Base-by-base conservation (phyloP, 1,284 basidiomycete genomes). In the Boletus smithii region DNA sequence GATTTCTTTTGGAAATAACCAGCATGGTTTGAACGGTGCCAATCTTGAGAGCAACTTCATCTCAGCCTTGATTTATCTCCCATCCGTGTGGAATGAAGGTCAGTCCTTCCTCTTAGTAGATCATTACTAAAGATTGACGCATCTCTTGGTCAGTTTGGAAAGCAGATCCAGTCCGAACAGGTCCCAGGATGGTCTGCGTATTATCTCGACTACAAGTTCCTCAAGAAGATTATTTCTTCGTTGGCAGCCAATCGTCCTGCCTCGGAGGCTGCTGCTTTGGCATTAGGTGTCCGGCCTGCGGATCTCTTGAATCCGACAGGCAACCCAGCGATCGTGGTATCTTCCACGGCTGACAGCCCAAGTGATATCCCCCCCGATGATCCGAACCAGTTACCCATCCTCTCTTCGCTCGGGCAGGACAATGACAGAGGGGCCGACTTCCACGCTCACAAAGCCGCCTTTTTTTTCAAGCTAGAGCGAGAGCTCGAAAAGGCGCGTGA, bases 211-310 rank as follows among this genome's bases (percentile, higher is more conserved):
- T 99, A 99, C 80, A 99, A 99, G 75, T 88, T 88, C 59, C 77
- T 97, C 67, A 97, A 97, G 74, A 95, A 95, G 80, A 98, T 99
- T 63, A 97, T 99, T 66, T 98, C 97, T 53, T 97, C 95, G n/a
- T 82, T 98, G 53, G 85, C 89, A 48, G 90, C 92, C 33, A 92
- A 94, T 60, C 83, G 88, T 51, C 88, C 94, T 4, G 88, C 86
- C 16, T 85, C 90, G 5, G 94, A 97, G 67, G 90, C 91, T 9
- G 90, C 91, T 22, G 81, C 92, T 17, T 76, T 97, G 46, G 91
- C 92, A 5, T 76, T 89, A 33, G 91, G 91, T 48, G 74, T 91
- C 46, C 81, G 91, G 46, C 91, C 91, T 11, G 72, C 74, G 44
- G 83, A 86, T 67, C 66, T 78, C 56, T 62, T 77, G 46, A 59